Conservation (phyloP, 2,329 filamentous ascomycete species). For the Cladophialophora psammophila region DNA sequence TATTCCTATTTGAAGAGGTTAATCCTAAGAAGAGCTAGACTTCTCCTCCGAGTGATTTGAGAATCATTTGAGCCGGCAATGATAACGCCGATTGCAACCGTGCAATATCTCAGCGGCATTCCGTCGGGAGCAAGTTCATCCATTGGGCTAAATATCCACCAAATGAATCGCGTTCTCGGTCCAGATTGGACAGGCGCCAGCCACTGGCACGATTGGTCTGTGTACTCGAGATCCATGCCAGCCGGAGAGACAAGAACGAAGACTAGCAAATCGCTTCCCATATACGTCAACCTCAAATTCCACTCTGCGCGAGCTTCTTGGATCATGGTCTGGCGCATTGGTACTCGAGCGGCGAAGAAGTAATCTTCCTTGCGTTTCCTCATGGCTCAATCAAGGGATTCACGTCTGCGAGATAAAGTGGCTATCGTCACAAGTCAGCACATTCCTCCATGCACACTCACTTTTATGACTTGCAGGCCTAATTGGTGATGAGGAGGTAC, state of each 20-base stretch:
- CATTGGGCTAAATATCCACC: neutral
- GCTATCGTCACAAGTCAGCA: conserved; percentile 2
- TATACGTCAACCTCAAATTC: neutral
- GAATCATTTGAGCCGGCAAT: neutral
- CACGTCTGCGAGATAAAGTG: neutral
- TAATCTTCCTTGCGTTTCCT: neutral
- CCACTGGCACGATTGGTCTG: neutral
- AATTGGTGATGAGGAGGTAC: conserved; percentile 42
- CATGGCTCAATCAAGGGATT: neutral
- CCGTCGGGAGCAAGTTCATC: neutral
- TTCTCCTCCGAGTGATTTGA: too few species aligned
- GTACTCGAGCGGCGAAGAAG: neutral
- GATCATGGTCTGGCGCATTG: neutral
- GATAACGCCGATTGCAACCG: neutral
- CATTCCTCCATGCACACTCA: neutral
- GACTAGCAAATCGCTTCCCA: neutral
- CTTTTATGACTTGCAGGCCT: neutral
- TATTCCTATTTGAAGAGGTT: too few species aligned
- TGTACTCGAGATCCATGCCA: neutral
- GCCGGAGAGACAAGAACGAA: neutral
- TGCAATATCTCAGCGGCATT: neutral
- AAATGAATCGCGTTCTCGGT: neutral
- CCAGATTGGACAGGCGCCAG: neutral
- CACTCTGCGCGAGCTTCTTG: neutral
- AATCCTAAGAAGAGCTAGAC: too few species aligned